Evolutionary conservation across 768 basidiomycete genomes (phyloP).

Genomic region (Gyrodon lividus): DNA sequence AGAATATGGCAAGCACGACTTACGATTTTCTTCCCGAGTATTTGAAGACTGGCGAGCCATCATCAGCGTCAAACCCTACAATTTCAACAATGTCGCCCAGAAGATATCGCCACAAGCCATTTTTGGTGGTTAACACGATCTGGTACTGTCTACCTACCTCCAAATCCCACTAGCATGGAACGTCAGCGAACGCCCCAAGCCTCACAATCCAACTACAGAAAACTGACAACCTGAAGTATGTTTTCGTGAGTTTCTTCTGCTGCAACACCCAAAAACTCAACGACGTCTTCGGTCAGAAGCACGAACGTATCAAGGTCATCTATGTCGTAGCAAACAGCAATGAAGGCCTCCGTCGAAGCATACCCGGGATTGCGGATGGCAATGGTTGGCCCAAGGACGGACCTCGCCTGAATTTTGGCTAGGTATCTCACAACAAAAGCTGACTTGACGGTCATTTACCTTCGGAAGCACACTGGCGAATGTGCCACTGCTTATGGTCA

Average conservation of each 20-base stretch:
- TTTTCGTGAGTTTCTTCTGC: slow-evolving; percentile 11
- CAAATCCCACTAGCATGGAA: slow-evolving; percentile 15
- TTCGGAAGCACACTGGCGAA: slow-evolving; percentile 12
- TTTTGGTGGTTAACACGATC: slow-evolving; percentile 18
- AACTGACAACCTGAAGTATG: slow-evolving; percentile 15
- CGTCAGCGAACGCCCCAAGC: not conserved
- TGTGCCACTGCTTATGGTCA: slow-evolving; percentile 10
- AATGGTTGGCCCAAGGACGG: slow-evolving; percentile 13
- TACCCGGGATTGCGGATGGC: slow-evolving; percentile 4
- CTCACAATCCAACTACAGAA: not conserved
- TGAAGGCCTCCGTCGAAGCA: slow-evolving; percentile 7
- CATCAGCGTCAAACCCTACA: slow-evolving; percentile 13
- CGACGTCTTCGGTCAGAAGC: not conserved
- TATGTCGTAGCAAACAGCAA: not conserved
- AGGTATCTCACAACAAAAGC: not conserved
- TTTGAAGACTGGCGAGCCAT: slow-evolving; percentile 10
- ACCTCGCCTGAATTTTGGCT: slow-evolving; percentile 7
- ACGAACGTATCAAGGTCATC: slow-evolving; percentile 12
- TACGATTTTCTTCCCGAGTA: slow-evolving; percentile 17
- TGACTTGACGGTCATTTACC: not conserved
- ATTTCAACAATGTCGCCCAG: slow-evolving; percentile 19
- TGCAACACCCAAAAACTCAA: slow-evolving; percentile 19
- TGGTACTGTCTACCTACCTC: slow-evolving; percentile 19
- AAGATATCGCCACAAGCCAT: slow-evolving; percentile 24
- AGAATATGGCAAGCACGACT: not conserved